Base-by-base conservation (phyloP, 306 rosid genomes). In the Casuarina equisetifolia region DNA sequence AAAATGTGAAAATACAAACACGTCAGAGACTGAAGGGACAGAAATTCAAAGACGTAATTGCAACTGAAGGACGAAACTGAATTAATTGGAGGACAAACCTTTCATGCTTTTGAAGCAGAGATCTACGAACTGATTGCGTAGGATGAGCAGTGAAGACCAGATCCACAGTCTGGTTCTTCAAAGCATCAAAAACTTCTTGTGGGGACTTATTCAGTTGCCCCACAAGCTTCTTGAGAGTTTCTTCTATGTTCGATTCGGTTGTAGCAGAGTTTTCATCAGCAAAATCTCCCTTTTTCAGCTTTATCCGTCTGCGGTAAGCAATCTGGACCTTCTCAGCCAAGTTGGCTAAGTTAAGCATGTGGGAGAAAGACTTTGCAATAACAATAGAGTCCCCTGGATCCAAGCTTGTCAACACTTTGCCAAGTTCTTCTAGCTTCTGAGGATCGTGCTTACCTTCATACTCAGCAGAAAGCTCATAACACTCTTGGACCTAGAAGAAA, bases 261-360 rank as follows among this genome's bases (percentile, higher is more conserved):
- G 99, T 84, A 54, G 99, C 99, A 80, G 89, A 90, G 77, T 72
- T 90, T 84, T 96, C 99, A 72, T 96, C 99, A 4, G 74, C 84
- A 35, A 96, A 91, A 78, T 87, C 96, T 2, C 99, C 97, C 80
- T 91, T 92, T 76, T 96, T 96, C 86, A 96, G 77, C 86, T 96
- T 96, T 93, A 88, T 91, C 76, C 96, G 84, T 73, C 98, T 82
- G 38, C 98, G 97, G 46, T 78, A 83, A 69, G 99, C 88, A 85
- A 96, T 96, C 89, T 96, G 98, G 80, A 96, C 98, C 88, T 95
- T 97, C 90, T 95, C 99, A 12, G 99, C 99, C 84, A 96, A 90
- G 91, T 96, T 96, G 74, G 99, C 99, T 84, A 96, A 85, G 89
- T 90, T 96, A 89, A 96, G 99, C 99, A 96, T 96, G 78, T 96